These are phyloP conservation scores for Podospora pseudopauciseta DNA, from an alignment of 495 filamentous ascomycete species.

Conservation along the genomic window DNA sequence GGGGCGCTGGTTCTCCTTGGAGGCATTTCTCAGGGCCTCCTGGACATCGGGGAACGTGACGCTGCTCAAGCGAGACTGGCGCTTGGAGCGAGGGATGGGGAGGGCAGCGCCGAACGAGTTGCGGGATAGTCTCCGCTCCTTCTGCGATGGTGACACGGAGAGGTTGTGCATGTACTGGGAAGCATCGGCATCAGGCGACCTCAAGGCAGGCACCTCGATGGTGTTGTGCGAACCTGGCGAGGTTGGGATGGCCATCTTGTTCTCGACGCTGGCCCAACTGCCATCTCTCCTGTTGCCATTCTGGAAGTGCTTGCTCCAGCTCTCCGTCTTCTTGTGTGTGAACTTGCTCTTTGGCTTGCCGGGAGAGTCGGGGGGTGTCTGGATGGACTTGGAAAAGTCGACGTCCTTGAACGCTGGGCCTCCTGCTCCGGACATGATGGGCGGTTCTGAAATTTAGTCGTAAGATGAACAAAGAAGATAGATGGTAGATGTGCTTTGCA, in stretches of 20 bases:
- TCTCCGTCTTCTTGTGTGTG: constrained; percentile 19
- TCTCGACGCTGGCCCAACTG: constrained; percentile 20
- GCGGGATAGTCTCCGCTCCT: constrained; percentile 63
- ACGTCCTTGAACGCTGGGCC: constrained; percentile 1
- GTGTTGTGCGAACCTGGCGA: constrained; percentile 39
- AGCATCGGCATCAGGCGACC: constrained; percentile 66
- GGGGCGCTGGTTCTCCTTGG: constrained; percentile 30
- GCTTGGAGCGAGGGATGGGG: constrained; percentile 70
- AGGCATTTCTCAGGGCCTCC: constrained; percentile 33
- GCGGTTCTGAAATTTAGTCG: not conserved
- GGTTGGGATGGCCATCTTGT: constrained; percentile 22
- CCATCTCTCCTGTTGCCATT: constrained; percentile 21
- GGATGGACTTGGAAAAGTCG: constrained; percentile 4
- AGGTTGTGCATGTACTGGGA: constrained; percentile 70
- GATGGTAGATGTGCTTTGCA: not conserved
- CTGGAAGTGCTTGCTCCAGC: constrained; percentile 10
- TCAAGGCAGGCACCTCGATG: constrained; percentile 68
- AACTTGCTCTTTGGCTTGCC: constrained; percentile 11
- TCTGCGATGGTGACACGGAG: constrained; percentile 62
- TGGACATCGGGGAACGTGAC: constrained; percentile 41
- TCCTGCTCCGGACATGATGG: not conserved
- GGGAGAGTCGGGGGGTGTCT: constrained; percentile 26
- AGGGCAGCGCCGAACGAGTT: constrained; percentile 78
- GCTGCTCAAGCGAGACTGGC: constrained; percentile 62
- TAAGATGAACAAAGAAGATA: constrained; percentile 1